phyloP scores from a whole-genome alignment of 2,329 filamentous ascomycete species.

The Nannizzia gypsea region DNA sequence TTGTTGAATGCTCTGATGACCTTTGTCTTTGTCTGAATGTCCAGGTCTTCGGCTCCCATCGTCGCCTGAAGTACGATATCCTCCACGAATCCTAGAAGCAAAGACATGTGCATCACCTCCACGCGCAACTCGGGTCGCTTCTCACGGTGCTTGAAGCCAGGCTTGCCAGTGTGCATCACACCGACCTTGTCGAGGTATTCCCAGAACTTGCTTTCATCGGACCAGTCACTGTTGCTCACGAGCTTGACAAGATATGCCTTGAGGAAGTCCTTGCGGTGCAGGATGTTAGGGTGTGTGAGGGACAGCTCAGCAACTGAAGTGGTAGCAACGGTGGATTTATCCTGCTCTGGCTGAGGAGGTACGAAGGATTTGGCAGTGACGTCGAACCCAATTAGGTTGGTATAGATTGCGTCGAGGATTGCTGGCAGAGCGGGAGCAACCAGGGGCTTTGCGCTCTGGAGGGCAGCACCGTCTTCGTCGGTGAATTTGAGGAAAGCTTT shows the following conservation, averaged over 20 bases:
- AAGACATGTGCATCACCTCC: conserved; percentile 20
- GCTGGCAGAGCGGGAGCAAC: conserved; percentile 19
- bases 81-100: conserved; percentile 21
- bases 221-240: conserved; percentile 21
- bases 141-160: conserved; percentile 19
- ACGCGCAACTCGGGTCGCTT: conserved; percentile 19
- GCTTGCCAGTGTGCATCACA: conserved; percentile 21
- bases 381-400: conserved; percentile 21
- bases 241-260: conserved; percentile 21
- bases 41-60: conserved; percentile 19
- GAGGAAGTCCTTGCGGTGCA: conserved; percentile 22
- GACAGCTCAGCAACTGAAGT: conserved; percentile 14
- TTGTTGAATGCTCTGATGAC: conserved; percentile 21
- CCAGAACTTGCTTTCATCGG: conserved; percentile 20
- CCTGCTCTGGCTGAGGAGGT: conserved; percentile 17
- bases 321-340: conserved; percentile 1
- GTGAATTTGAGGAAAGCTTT: conserved; percentile 21
- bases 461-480: conserved; percentile 17
- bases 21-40: conserved; percentile 17
- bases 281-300: conserved; percentile 21
- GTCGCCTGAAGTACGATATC: conserved; percentile 20
- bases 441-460: conserved; percentile 17
- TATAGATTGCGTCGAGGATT: conserved; percentile 22
- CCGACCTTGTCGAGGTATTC: conserved; percentile 22
- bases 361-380: conserved; percentile 23